Conservation (phyloP, 768 basidiomycete genomes). For the Trichaptum fuscoviolaceum region DNA sequence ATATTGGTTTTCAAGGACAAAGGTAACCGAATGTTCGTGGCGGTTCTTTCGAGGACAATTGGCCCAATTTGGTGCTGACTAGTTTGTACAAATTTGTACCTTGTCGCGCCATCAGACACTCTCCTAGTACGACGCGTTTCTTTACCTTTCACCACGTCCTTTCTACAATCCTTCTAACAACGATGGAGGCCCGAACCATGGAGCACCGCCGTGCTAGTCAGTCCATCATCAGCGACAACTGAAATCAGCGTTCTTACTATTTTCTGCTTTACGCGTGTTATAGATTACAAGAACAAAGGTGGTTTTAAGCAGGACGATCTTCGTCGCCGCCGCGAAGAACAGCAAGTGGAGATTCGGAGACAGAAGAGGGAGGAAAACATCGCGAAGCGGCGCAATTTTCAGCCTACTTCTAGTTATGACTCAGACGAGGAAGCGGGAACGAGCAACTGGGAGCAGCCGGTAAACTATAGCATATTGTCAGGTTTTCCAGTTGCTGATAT, state of each 20-base stretch:
- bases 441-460: constrained; percentile 71
- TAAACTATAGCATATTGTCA: constrained; percentile 31
- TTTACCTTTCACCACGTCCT: constrained; percentile 8
- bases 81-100: constrained; percentile 6
- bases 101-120: neutral
- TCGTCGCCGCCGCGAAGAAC: constrained; percentile 93
- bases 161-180: neutral
- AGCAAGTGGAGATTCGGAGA: constrained; percentile 97
- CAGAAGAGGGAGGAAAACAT: constrained; percentile 99
- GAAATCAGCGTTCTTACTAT: neutral
- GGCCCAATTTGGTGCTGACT: constrained; percentile 1
- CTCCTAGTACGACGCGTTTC: constrained; percentile 1
- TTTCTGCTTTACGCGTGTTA: constrained; percentile 4
- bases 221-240: no score
- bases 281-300: constrained; percentile 90
- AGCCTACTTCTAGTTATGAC: constrained; percentile 66
- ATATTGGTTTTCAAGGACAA: constrained; percentile 34
- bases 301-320: constrained; percentile 89
- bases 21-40: neutral
- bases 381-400: constrained; percentile 93
- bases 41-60: neutral
- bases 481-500: constrained; percentile 6
- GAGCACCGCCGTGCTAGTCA: constrained; percentile 10
- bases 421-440: constrained; percentile 85
- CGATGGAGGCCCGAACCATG: constrained; percentile 9